A percentile compares a stretch with the other conserved stretches of the same genome.
Evolutionary conservation across 352 stramenopile genomes (phyloP).

Genomic region (Phytophthora fragariae): DNA sequence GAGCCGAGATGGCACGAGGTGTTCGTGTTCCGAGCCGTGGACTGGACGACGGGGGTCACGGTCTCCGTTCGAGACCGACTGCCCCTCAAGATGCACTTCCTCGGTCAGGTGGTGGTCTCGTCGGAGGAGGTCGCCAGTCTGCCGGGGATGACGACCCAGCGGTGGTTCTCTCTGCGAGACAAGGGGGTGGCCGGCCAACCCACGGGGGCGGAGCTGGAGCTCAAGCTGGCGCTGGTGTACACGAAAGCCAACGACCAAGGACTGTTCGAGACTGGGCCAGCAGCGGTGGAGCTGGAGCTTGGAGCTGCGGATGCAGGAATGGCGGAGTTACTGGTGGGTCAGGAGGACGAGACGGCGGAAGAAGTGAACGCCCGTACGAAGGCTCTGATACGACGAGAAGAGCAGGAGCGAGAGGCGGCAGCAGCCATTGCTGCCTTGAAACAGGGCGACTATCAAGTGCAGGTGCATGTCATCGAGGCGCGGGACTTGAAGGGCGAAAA

Average conservation of each 20-base stretch:
- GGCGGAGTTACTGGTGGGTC: constrained; percentile 52
- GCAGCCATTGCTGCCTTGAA: constrained; percentile 58
- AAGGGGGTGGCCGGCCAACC: constrained; percentile 41
- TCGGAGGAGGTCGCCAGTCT: constrained; percentile 61
- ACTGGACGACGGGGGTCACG: constrained; percentile 71
- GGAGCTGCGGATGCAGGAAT: constrained; percentile 14
- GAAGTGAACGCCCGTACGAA: constrained; percentile 47
- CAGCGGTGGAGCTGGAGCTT: constrained; percentile 24
- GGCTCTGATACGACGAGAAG: constrained; percentile 48
- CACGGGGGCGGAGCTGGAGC: constrained; percentile 67
- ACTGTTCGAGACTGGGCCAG: constrained; percentile 26
- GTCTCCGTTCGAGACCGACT: constrained; percentile 77
- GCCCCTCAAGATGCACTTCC: constrained; percentile 76
- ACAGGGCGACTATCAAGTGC: constrained; percentile 85
- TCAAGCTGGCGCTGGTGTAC: constrained; percentile 78
- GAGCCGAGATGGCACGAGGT: constrained; percentile 82
- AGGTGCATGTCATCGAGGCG: constrained; percentile 89
- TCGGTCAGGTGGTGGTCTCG: constrained; percentile 68
- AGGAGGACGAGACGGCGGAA: constrained; percentile 84
- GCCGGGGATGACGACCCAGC: constrained; percentile 67
- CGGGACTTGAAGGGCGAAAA: constrained; percentile 91
- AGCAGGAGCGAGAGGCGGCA: constrained; percentile 58
- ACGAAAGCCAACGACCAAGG: constrained; percentile 65
- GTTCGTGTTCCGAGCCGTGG: constrained; percentile 73
- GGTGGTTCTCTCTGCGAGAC: constrained; percentile 65